A percentile compares a stretch with the other conserved stretches of the same genome.
phyloP scores from a whole-genome alignment of 495 filamentous ascomycete genomes.

The Thermothielavioides terrestris region DNA sequence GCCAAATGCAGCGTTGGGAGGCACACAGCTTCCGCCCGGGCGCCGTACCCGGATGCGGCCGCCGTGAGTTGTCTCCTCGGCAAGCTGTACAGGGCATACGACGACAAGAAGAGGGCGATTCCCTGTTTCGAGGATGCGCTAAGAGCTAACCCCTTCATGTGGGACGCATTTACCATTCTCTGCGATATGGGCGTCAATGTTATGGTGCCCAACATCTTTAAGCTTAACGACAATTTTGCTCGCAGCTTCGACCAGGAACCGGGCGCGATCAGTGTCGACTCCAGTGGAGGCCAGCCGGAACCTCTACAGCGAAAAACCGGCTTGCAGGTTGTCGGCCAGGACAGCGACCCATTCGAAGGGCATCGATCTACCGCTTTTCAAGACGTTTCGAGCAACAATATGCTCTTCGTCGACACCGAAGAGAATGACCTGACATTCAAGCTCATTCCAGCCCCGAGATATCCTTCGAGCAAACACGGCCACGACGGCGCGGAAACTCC shows the following conservation, averaged over 20 bases:
- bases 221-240: constrained; percentile 46
- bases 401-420: constrained; percentile 23
- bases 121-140: constrained; percentile 79
- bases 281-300: constrained; percentile 29
- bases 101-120: constrained; percentile 71
- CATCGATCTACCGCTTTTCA: constrained; percentile 29
- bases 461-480: constrained; percentile 16
- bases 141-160: constrained; percentile 91
- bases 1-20: constrained; percentile 64
- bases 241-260: constrained; percentile 32
- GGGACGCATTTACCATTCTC: constrained; percentile 89
- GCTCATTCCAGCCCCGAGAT: constrained; percentile 30
- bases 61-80: constrained; percentile 72
- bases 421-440: constrained; percentile 39
- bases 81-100: constrained; percentile 74
- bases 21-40: constrained; percentile 61
- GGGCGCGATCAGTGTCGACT: constrained; percentile 17
- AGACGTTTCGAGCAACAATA: constrained; percentile 27
- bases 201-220: constrained; percentile 76
- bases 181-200: constrained; percentile 61
- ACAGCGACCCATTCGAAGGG: constrained; percentile 39
- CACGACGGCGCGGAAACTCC: constrained; percentile 37
- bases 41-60: constrained; percentile 72
- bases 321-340: constrained; percentile 27
- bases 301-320: constrained; percentile 30